Base-by-base conservation (phyloP, 257 asterid species). In the Forsythia viridissima region DNA sequence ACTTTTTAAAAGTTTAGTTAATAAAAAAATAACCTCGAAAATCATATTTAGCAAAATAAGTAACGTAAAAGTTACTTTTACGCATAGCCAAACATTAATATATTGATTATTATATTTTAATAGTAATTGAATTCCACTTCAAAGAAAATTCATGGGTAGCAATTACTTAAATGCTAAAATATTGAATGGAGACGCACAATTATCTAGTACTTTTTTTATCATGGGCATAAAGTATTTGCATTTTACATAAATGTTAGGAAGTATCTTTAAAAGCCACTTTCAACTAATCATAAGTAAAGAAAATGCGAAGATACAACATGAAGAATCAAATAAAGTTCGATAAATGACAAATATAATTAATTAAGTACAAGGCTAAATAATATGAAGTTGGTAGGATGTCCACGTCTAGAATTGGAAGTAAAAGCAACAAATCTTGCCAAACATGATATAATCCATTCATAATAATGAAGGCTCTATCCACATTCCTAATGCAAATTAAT, bases 381-480 rank as follows among this genome's bases (percentile, higher is more conserved):
- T 20, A 18, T 4, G 75, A 77, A 48, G 43, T 39, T 20, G 75
- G 69, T 68, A 55, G 52, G 70, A 77, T 69, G 75, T 69, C 80
- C 41, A 24, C 24, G 46, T 42, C 55, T 63, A 12, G 63, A 43
- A 51, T 24, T 46, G 42, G 13, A 16, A 7, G 38, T 36, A 11
- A 67, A 44, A 38, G 38, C 11, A 6, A 21, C 70, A 68, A 77
- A 51, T 48, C 41, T 24, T 66, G 80, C 73, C 73, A 63, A 75
- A 42, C 61, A 61, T 20, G 73, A 41, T 4, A 73, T 40, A 11
- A 46, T 10, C 38, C 55, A 40, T 41, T 37, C 36, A 76, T 61
- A 36, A 36, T 65, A 43, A 75, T 1, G 63, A 59, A 59, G 48
- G 75, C 55, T 81, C 81, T 61, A 80, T 75, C 63, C 84, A 76